These are phyloP conservation scores for Amphichorda felina DNA, from an alignment of 2,329 filamentous ascomycete genomes.

Conservation along the genomic window DNA sequence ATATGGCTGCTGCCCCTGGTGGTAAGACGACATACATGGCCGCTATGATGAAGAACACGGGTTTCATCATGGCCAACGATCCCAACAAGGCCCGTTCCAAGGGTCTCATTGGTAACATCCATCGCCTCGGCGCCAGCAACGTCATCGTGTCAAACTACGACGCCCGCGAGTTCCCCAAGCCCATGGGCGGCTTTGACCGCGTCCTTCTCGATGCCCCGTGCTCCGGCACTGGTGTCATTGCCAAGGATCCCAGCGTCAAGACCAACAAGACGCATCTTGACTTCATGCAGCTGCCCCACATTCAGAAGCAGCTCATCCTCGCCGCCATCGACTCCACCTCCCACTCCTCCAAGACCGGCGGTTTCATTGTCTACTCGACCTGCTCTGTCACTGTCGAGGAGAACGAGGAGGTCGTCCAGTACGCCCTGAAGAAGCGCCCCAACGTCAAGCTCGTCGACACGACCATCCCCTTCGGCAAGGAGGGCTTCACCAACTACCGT, in stretches of 20 bases:
- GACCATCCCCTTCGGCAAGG: slow-evolving; percentile 77
- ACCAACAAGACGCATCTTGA: slow-evolving; percentile 96
- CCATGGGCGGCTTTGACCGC: slow-evolving; percentile 92
- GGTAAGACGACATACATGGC: slow-evolving; percentile 95
- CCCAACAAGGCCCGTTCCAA: slow-evolving; percentile 86
- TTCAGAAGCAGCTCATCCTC: slow-evolving; percentile 88
- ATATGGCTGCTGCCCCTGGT: slow-evolving; percentile 90
- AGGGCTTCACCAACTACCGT: slow-evolving; percentile 83
- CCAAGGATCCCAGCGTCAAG: slow-evolving; percentile 93
- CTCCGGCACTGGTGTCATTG: slow-evolving; percentile 93
- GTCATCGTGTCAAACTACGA: slow-evolving; percentile 94
- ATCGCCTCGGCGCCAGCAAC: slow-evolving; percentile 87
- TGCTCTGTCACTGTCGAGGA: slow-evolving; percentile 93
- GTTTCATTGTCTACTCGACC: slow-evolving; percentile 93
- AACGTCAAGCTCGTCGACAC: slow-evolving; percentile 93
- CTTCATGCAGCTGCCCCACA: slow-evolving; percentile 85
- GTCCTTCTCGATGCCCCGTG: slow-evolving; percentile 92
- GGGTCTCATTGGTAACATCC: slow-evolving; percentile 95
- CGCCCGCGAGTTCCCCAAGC: slow-evolving; percentile 83
- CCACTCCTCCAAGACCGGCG: slow-evolving; percentile 82
- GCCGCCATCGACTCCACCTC: slow-evolving; percentile 92
- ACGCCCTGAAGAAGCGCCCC: slow-evolving; percentile 79
- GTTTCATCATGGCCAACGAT: slow-evolving; percentile 93
- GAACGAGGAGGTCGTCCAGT: slow-evolving; percentile 82
- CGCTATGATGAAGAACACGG: slow-evolving; percentile 94